Evolutionary conservation across 2,329 filamentous ascomycete genomes (phyloP), one percentile per base, ranked within the genome.

Genomic region (Pyrenochaeta sp.): DNA sequence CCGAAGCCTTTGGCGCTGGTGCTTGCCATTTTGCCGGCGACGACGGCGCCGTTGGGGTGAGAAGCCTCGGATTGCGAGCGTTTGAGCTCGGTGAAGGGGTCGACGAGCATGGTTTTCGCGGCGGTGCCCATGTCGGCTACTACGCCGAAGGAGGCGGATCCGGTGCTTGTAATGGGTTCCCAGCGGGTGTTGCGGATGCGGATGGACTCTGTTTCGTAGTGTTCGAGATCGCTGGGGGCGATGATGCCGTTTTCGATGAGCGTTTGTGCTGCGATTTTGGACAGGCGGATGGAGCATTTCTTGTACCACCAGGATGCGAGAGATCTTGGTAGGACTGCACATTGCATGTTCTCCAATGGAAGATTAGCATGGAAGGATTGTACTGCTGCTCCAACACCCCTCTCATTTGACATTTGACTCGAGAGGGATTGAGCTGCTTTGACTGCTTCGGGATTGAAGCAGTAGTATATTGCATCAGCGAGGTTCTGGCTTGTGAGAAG

Each of bases 131-230:
- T 74, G 13, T 80, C 77, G 1, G 77, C 77, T 1, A 85, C 63
- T 0, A 79, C 80, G 6, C 76, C 75, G 14, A 80, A 73, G 4
- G 86, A 50, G 0, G 85, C 84, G 3, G 82, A 81, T 2, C 79
- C 77, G 4, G 81, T 74, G 3, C 85, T 84, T 1, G 85, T 87
- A n/a, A 89, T 71, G 0, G 86, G 87, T 60, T 89, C 87, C 6
- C 86, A 75, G 13, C 72, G 60, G 1, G 51, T 45, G 27, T 65
- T 65, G 5, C 67, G 61, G 17, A 74, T 74, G 13, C 48, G 34
- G 13, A 70, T 56, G 1, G 59, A 55, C 3, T 61, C 50, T 7
- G 51, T 53, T 38, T 53, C 41, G 42, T 57, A 41, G n/a, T 53
- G 50, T 29, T 52, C 60, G 4, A 68, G 38, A 26, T 67, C 53